These are phyloP conservation scores for Chaetomium sp. DNA, from an alignment of 2,329 filamentous ascomycete genomes.

Conservation along the genomic window DNA sequence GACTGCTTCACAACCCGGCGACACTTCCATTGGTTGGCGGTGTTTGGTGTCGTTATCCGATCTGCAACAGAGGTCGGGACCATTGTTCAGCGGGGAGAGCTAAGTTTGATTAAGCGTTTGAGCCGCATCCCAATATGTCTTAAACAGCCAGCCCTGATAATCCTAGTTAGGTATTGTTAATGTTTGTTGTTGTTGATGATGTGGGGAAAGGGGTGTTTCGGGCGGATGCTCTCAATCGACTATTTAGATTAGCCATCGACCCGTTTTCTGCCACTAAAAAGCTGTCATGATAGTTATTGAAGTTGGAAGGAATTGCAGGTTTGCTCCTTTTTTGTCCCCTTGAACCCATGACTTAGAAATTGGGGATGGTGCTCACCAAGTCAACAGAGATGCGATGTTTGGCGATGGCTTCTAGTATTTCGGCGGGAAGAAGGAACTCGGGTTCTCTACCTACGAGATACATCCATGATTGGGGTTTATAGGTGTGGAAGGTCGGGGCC, in stretches of 20 bases:
- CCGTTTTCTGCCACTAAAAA: not conserved
- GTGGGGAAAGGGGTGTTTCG: not conserved
- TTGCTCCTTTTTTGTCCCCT: not conserved
- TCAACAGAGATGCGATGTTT: not conserved
- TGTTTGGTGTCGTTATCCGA: not conserved
- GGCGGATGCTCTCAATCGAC: no score
- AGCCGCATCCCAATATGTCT: not conserved
- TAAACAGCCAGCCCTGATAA: not conserved
- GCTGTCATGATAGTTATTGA: not conserved
- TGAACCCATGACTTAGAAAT: not conserved
- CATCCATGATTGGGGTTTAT: not conserved
- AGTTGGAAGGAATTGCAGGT: not conserved
- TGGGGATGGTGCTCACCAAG: not conserved
- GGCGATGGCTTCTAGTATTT: not conserved
- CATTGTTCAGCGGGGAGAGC: not conserved
- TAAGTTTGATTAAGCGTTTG: not conserved
- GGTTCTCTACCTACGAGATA: not conserved
- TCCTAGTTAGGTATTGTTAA: not conserved
- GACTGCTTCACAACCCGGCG: not conserved
- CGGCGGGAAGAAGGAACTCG: not conserved
- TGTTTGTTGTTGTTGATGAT: not conserved
- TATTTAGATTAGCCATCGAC: no score
- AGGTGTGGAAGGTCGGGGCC: not conserved
- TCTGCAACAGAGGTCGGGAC: not conserved
- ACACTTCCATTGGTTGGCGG: constrained; percentile 14